Evolutionary conservation across 495 filamentous ascomycete species (phyloP).

Genomic region (Bacidia rubella): DNA sequence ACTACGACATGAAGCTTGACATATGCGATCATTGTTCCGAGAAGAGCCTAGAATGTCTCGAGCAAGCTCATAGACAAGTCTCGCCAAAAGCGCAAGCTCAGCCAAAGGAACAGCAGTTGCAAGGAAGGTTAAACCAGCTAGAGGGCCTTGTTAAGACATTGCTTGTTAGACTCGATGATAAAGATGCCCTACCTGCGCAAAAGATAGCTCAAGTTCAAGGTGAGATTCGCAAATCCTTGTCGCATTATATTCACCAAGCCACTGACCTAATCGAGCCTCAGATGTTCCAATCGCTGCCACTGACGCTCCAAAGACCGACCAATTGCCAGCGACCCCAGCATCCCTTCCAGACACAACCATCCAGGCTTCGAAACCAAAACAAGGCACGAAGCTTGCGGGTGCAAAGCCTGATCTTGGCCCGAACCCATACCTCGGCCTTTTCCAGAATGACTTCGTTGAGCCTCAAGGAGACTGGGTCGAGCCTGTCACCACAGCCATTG

Average conservation of each 20-base stretch:
- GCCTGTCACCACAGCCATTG: not conserved
- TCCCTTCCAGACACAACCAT: not conserved
- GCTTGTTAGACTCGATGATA: conserved; percentile 19
- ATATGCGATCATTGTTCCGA: conserved; percentile 1
- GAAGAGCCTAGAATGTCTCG: conserved; percentile 27
- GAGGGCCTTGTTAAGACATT: conserved; percentile 25
- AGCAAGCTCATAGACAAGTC: conserved; percentile 22
- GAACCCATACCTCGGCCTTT: not conserved
- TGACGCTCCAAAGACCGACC: too few relatives aligned
- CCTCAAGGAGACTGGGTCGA: not conserved
- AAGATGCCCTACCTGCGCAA: not conserved
- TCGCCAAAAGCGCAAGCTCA: not conserved
- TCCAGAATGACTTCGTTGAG: not conserved
- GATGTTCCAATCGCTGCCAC: too few relatives aligned
- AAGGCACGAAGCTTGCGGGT: not conserved
- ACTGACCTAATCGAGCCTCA: too few relatives aligned
- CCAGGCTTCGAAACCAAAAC: not conserved
- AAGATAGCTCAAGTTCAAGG: not conserved
- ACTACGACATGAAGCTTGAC: conserved; percentile 20
- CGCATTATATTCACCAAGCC: too few relatives aligned
- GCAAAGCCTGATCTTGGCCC: not conserved
- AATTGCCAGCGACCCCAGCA: not conserved
- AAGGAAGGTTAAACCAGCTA: conserved; percentile 26
- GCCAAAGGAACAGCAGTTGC: conserved; percentile 24
- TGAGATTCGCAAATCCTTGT: too few relatives aligned